A percentile compares a stretch with the other conserved stretches of the same genome.
phyloP scores from a whole-genome alignment of 2,329 filamentous ascomycete genomes.

The Alternaria incomplexa region DNA sequence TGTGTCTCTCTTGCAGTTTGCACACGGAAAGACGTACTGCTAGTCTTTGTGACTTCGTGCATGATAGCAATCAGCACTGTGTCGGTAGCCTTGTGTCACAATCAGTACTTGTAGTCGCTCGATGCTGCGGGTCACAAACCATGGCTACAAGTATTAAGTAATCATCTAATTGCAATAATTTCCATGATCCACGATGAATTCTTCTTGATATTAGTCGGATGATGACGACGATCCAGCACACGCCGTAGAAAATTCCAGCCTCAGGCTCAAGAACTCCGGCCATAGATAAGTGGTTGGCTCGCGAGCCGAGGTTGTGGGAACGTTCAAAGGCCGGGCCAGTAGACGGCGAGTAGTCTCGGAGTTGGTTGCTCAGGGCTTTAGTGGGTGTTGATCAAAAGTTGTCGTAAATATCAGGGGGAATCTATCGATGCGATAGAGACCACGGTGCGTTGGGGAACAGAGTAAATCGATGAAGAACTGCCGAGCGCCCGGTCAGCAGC shows the following conservation, averaged over 20 bases:
- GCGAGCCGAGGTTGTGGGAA: slow-evolving; percentile 9
- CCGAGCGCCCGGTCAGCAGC: slow-evolving; percentile 5
- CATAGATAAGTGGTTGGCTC: slow-evolving; percentile 19
- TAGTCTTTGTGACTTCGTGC: slow-evolving; percentile 39
- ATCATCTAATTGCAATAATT: slow-evolving; percentile 43
- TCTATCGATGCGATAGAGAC: slow-evolving; percentile 7
- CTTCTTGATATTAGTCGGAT: slow-evolving; percentile 37
- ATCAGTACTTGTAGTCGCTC: slow-evolving; percentile 6
- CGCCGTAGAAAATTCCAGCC: slow-evolving; percentile 40
- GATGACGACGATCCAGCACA: slow-evolving; percentile 44
- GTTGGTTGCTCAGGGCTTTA: slow-evolving; percentile 1
- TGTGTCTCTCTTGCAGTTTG: background rate
- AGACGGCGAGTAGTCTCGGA: background rate
- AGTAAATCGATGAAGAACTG: background rate
- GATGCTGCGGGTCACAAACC: slow-evolving; percentile 22
- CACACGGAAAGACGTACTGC: slow-evolving; percentile 15
- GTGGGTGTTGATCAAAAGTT: background rate
- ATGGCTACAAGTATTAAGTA: slow-evolving; percentile 45
- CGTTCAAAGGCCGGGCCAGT: background rate
- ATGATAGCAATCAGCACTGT: slow-evolving; percentile 44
- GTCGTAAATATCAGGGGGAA: slow-evolving; percentile 1
- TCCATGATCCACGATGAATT: slow-evolving; percentile 41
- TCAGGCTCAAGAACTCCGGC: slow-evolving; percentile 40
- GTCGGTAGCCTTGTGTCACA: slow-evolving; percentile 32
- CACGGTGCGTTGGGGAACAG: slow-evolving; percentile 1